A percentile compares a stretch with the other conserved stretches of the same genome.
Evolutionary conservation across 1,284 basidiomycete genomes (phyloP).

Genomic region (Puccinia novopanici): DNA sequence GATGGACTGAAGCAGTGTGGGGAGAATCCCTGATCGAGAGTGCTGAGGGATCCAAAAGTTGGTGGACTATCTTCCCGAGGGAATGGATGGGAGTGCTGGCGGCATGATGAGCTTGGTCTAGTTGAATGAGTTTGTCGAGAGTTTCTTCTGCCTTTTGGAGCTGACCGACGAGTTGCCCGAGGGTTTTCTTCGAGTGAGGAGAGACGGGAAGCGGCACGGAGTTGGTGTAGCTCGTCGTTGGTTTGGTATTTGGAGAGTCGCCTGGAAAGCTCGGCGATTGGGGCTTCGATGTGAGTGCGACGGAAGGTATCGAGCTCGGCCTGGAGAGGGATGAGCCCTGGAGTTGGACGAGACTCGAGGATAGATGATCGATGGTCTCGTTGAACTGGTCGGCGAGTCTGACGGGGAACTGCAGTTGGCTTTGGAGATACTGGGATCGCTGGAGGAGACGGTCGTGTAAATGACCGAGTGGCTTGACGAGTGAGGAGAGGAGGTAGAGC

Average conservation of each 20-base stretch:
- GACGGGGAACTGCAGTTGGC: conserved; percentile 24
- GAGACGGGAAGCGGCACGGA: not conserved
- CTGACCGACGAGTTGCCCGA: not conserved
- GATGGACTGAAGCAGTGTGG: too few species aligned
- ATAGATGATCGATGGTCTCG: not conserved
- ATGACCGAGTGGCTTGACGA: conserved; percentile 34
- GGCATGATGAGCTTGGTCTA: not conserved
- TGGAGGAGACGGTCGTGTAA: conserved; percentile 9
- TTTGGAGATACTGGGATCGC: conserved; percentile 2
- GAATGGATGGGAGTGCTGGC: conserved; percentile 1
- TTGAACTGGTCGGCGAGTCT: conserved; percentile 19
- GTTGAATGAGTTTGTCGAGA: not conserved
- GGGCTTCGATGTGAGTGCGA: not conserved
- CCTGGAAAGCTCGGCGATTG: not conserved
- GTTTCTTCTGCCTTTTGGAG: not conserved
- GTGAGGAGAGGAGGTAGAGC: conserved; percentile 28
- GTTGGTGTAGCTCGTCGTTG: conserved; percentile 9
- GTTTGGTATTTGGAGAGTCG: conserved; percentile 5
- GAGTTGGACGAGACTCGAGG: not conserved
- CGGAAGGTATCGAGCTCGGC: conserved; percentile 5
- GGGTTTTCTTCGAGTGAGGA: conserved; percentile 3
- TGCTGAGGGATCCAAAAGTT: not conserved
- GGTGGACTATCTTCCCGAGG: conserved; percentile 11
- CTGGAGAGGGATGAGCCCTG: conserved; percentile 12
- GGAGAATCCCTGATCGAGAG: not conserved